Evolutionary conservation across 2,329 filamentous ascomycete species (phyloP).

Genomic region (Trichophaea hybrida): DNA sequence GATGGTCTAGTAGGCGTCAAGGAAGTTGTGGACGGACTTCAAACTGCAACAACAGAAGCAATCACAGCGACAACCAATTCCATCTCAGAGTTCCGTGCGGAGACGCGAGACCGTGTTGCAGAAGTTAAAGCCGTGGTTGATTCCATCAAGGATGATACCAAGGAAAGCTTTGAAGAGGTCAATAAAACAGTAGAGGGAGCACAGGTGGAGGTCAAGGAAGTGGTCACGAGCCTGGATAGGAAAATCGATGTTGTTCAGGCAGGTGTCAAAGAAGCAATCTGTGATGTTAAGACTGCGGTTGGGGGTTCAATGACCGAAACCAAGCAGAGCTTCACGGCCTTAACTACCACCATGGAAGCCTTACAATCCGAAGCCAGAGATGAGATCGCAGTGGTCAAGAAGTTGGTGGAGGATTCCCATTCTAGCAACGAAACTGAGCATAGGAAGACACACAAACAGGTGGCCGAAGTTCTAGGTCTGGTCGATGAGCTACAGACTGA

Average conservation of each 20-base stretch:
- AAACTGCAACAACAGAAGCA: slow-evolving; percentile 9
- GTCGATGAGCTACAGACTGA: slow-evolving; percentile 66
- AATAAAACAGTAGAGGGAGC: slow-evolving; percentile 16
- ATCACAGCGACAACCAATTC: slow-evolving; percentile 6
- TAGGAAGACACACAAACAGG: slow-evolving; percentile 64
- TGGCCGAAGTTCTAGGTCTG: slow-evolving; percentile 57
- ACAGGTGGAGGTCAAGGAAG: slow-evolving; percentile 12
- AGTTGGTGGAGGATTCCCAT: slow-evolving; percentile 43
- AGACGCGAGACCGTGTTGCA: slow-evolving; percentile 10
- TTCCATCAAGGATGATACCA: slow-evolving; percentile 3
- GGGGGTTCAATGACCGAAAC: slow-evolving; percentile 74
- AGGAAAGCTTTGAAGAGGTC: slow-evolving; percentile 12
- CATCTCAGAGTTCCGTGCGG: slow-evolving; percentile 8
- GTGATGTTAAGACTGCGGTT: slow-evolving; percentile 48
- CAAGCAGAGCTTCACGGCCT: slow-evolving; percentile 54
- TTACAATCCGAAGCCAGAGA: slow-evolving; percentile 47
- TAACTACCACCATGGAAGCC: slow-evolving; percentile 57
- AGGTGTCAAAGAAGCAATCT: slow-evolving; percentile 31
- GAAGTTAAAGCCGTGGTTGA: slow-evolving; percentile 12
- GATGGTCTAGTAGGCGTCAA: slow-evolving; percentile 11
- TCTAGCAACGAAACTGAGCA: slow-evolving; percentile 64
- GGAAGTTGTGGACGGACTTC: slow-evolving; percentile 10
- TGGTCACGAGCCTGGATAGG: slow-evolving; percentile 1
- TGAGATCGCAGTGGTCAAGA: slow-evolving; percentile 21
- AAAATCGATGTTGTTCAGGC: slow-evolving; percentile 12